Evolutionary conservation across 1,284 basidiomycete genomes (phyloP).

Genomic region (Cutaneotrichosporon spelunceum): DNA sequence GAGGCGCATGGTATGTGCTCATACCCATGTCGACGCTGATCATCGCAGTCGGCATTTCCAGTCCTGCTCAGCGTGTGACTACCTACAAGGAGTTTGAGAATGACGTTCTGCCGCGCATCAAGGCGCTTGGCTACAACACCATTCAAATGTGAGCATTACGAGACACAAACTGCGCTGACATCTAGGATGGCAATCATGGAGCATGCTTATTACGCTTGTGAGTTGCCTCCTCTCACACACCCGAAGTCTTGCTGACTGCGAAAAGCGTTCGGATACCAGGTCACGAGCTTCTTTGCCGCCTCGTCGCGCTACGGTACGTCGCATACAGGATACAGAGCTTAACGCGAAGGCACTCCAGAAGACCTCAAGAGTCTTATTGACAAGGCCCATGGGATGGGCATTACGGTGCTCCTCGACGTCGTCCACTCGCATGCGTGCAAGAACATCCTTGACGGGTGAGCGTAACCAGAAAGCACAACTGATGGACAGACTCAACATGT

Average conservation of each 20-base stretch:
- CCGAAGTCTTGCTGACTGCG: slow-evolving; percentile 17
- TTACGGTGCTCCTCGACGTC: slow-evolving; percentile 90
- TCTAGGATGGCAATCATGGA: slow-evolving; percentile 91
- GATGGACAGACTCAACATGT: slow-evolving; percentile 71
- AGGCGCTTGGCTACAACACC: slow-evolving; percentile 87
- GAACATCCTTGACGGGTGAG: slow-evolving; percentile 80
- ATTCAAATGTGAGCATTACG: slow-evolving; percentile 66
- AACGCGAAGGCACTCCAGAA: slow-evolving; percentile 67
- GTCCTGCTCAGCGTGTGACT: slow-evolving; percentile 78
- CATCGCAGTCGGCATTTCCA: slow-evolving; percentile 82
- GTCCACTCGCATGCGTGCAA: slow-evolving; percentile 99
- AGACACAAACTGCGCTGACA: slow-evolving; percentile 16
- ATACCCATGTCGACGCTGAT: background rate
- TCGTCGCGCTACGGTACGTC: slow-evolving; percentile 75
- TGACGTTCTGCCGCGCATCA: slow-evolving; percentile 81
- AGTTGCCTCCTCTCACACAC: slow-evolving; percentile 40
- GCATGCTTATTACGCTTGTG: slow-evolving; percentile 96
- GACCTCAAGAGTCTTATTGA: slow-evolving; percentile 94
- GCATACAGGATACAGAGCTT: background rate
- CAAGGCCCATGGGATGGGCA: slow-evolving; percentile 85
- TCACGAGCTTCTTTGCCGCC: slow-evolving; percentile 96
- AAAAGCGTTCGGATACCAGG: slow-evolving; percentile 91
- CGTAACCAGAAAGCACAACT: slow-evolving; percentile 1
- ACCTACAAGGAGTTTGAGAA: slow-evolving; percentile 93
- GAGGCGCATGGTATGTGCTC: slow-evolving; percentile 68